Percentiles rank a stretch among this genome's conserved stretches.
Conservation (phyloP, 495 filamentous ascomycete species). For the Aspergillus bridgeri region DNA sequence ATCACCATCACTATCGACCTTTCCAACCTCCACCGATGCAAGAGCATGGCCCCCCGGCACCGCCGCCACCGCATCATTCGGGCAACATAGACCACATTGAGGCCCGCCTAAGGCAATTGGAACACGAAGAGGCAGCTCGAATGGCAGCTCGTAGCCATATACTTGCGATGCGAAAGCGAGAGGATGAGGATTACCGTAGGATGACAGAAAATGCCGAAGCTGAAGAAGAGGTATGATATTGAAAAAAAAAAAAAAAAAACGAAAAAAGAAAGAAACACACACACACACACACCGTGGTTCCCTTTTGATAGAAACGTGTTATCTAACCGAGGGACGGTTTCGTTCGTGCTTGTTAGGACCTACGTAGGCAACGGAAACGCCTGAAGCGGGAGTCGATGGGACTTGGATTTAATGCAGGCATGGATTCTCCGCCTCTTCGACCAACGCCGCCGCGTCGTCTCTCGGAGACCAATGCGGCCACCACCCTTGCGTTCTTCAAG, state of each 20-base stretch:
- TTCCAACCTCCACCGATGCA: slow-evolving; percentile 36
- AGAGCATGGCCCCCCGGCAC: slow-evolving; percentile 32
- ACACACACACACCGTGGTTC: background rate
- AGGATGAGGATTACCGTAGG: slow-evolving; percentile 47
- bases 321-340: slow-evolving; percentile 9
- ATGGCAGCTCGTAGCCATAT: slow-evolving; percentile 43
- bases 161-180: slow-evolving; percentile 44
- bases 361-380: slow-evolving; percentile 45
- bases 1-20: slow-evolving; percentile 37
- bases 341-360: slow-evolving; percentile 28
- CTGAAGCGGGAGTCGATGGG: slow-evolving; percentile 49
- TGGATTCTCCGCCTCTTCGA: slow-evolving; percentile 43
- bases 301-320: background rate
- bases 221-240: slow-evolving; percentile 44
- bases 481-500: slow-evolving; percentile 50
- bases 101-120: slow-evolving; percentile 41
- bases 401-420: slow-evolving; percentile 30
- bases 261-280: slow-evolving; percentile 1
- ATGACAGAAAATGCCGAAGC: slow-evolving; percentile 45
- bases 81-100: slow-evolving; percentile 44
- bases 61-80: slow-evolving; percentile 24
- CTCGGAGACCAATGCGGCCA: slow-evolving; percentile 49
- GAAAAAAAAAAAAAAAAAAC: no score
- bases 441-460: slow-evolving; percentile 43
- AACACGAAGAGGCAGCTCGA: slow-evolving; percentile 46